These are phyloP conservation scores for Saccharum officinarum DNA, from an alignment of 176 grass and related monocot species.

Conservation along the genomic window DNA sequence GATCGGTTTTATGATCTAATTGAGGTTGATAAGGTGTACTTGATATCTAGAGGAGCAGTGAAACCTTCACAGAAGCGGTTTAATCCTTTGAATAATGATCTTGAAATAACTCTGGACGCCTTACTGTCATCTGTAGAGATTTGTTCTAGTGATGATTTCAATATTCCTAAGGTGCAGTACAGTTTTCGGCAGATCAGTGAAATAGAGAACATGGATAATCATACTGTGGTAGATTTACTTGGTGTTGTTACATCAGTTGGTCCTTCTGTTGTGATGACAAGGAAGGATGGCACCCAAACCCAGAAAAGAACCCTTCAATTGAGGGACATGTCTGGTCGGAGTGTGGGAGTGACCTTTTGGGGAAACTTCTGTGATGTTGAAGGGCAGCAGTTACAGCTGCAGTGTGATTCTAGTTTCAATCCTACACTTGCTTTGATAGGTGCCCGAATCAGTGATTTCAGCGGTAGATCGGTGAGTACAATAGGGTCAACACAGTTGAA, in stretches of 20 bases:
- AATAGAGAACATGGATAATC: constrained; percentile 65
- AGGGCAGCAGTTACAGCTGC: constrained; percentile 61
- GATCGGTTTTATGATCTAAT: constrained; percentile 65
- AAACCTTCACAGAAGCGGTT: constrained; percentile 59
- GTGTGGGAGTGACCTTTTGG: constrained; percentile 77
- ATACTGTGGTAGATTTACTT: constrained; percentile 70
- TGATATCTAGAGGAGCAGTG: constrained; percentile 71
- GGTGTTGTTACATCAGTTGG: constrained; percentile 70
- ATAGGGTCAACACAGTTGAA: constrained; percentile 53
- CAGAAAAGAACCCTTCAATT: constrained; percentile 63
- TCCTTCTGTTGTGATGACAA: constrained; percentile 52
- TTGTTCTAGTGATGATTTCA: constrained; percentile 61
- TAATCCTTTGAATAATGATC: constrained; percentile 70
- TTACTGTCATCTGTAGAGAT: constrained; percentile 49
- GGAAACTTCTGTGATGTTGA: constrained; percentile 63
- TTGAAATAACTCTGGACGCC: constrained; percentile 57
- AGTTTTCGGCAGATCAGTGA: constrained; percentile 67
- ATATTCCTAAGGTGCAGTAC: constrained; percentile 64
- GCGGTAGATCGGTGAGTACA: constrained; percentile 56
- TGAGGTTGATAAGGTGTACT: constrained; percentile 75
- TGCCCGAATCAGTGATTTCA: constrained; percentile 64
- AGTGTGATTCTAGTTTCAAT: constrained; percentile 66
- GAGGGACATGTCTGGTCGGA: constrained; percentile 77
- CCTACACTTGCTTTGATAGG: constrained; percentile 69
- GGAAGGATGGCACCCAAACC: constrained; percentile 64